phyloP scores from a whole-genome alignment of 106 monocot genomes.

The Phalaenopsis aphrodite region DNA sequence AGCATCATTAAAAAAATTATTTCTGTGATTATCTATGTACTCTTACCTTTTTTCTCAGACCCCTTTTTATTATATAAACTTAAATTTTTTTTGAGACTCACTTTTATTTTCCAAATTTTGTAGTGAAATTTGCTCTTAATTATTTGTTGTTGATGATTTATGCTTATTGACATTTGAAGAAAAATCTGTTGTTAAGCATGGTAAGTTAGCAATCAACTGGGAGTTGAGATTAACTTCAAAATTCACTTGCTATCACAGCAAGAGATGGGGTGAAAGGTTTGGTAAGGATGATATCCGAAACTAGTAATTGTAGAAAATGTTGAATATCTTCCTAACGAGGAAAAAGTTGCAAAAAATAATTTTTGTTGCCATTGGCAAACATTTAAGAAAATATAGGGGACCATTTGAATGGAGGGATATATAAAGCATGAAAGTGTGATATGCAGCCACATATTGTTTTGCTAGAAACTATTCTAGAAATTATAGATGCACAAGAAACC shows the following conservation, averaged over 20 bases:
- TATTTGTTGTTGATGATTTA: background rate
- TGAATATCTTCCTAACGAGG: background rate
- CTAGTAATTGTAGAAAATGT: background rate
- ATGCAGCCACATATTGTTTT: background rate
- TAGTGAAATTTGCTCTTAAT: background rate
- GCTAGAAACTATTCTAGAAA: background rate
- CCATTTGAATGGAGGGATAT: background rate
- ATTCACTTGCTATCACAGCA: too few species aligned
- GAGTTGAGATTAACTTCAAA: background rate
- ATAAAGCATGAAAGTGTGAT: too few species aligned
- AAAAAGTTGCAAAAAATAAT: background rate
- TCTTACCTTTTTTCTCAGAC: background rate
- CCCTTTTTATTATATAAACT: background rate
- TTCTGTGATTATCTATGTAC: background rate
- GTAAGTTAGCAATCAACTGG: background rate
- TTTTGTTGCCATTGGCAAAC: background rate
- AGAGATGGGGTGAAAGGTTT: background rate
- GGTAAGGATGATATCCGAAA: background rate
- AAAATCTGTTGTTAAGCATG: background rate
- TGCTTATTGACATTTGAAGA: too few species aligned
- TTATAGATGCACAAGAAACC: background rate
- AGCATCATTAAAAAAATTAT: background rate
- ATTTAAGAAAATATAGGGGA: background rate
- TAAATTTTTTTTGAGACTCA: background rate
- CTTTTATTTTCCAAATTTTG: background rate